A percentile compares a stretch with the other conserved stretches of the same genome.
phyloP scores from a whole-genome alignment of 1,284 basidiomycete genomes.

The Moesziomyces sp. region DNA sequence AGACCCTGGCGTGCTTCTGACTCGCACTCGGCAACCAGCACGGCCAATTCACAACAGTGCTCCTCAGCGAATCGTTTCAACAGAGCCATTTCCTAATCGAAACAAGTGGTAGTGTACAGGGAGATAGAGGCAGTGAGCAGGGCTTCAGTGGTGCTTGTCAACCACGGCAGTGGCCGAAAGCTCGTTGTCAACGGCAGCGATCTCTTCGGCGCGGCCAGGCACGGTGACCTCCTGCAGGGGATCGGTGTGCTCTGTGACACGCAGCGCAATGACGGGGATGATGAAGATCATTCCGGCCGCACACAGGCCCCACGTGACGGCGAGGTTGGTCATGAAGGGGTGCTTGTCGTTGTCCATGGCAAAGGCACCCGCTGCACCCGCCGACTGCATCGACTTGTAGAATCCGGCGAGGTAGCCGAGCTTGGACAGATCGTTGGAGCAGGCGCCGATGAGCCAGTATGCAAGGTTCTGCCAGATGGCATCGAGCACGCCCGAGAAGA shows the following conservation, averaged over 20 bases:
- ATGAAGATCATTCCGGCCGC: constrained; percentile 52
- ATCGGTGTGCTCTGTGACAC: constrained; percentile 53
- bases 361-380: constrained; percentile 54
- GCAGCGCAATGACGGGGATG: constrained; percentile 49
- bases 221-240: constrained; percentile 49
- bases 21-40: constrained; percentile 1
- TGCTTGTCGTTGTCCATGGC: constrained; percentile 50
- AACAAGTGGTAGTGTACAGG: constrained; percentile 5
- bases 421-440: constrained; percentile 60
- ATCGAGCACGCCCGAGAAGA: constrained; percentile 57
- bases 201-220: constrained; percentile 53
- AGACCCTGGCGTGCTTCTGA: not conserved
- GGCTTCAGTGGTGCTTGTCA: constrained; percentile 18
- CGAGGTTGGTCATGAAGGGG: constrained; percentile 58
- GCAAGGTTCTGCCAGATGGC: constrained; percentile 51
- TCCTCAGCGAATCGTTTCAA: not conserved
- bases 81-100: not conserved
- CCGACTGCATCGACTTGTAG: constrained; percentile 60
- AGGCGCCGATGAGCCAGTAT: constrained; percentile 58
- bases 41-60: constrained; percentile 2
- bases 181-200: constrained; percentile 27
- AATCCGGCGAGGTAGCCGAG: constrained; percentile 59
- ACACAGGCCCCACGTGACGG: constrained; percentile 57
- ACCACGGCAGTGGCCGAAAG: constrained; percentile 1
- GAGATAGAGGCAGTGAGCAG: not conserved